These are phyloP conservation scores for Blastobotrys terrestris DNA, from an alignment of 805 yeast genomes.

Conservation along the genomic window DNA sequence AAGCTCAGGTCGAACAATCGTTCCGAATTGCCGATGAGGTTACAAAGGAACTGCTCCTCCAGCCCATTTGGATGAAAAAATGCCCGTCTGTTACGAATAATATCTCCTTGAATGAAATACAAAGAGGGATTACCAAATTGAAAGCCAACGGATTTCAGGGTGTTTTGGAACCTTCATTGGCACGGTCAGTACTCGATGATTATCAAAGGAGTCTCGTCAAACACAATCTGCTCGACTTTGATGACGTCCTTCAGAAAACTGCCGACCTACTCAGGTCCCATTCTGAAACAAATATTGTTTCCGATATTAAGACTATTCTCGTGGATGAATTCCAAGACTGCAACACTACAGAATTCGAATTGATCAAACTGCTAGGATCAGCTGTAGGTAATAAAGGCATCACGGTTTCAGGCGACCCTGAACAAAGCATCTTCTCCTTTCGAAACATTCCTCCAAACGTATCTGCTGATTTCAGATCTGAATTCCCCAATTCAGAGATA, in stretches of 20 bases:
- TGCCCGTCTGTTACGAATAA: neutral
- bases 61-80: neutral
- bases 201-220: neutral
- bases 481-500: conserved; percentile 27
- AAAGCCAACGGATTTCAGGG: neutral
- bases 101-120: neutral
- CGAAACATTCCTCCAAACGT: conserved; percentile 73
- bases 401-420: conserved; percentile 94
- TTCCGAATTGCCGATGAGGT: neutral
- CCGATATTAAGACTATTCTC: conserved; percentile 58
- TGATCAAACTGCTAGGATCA: conserved; percentile 50
- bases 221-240: conserved; percentile 2
- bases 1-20: neutral
- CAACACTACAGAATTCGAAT: conserved; percentile 65
- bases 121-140: neutral
- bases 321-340: conserved; percentile 97
- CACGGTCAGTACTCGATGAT: neutral
- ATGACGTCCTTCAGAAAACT: conserved; percentile 42
- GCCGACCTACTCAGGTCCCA: conserved; percentile 32
- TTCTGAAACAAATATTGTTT: conserved; percentile 32
- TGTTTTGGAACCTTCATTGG: neutral
- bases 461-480: conserved; percentile 49
- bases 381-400: conserved; percentile 35
- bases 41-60: neutral
- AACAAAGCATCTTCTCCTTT: conserved; percentile 88